phyloP scores from a whole-genome alignment of 2,329 filamentous ascomycete genomes.

The Colletotrichum kahawae region DNA sequence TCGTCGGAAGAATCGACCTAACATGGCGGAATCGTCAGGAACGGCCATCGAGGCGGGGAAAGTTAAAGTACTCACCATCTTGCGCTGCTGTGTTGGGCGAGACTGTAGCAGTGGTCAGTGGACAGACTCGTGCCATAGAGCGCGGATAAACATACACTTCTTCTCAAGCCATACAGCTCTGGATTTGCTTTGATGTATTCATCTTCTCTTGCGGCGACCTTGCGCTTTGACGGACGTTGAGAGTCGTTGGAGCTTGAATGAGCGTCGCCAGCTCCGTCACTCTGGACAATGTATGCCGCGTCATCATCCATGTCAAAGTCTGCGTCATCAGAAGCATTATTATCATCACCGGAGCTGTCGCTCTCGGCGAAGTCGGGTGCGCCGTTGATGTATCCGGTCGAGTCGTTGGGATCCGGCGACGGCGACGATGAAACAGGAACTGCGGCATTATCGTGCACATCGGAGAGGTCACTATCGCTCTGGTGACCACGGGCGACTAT shows the following conservation, averaged over 20 bases:
- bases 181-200: slow-evolving; percentile 90
- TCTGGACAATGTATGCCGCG: slow-evolving; percentile 45
- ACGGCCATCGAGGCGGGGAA: not conserved
- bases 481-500: slow-evolving; percentile 48
- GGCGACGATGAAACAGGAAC: slow-evolving; percentile 48
- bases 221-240: slow-evolving; percentile 74
- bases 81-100: slow-evolving; percentile 62
- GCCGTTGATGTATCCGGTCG: slow-evolving; percentile 43
- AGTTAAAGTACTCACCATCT: slow-evolving; percentile 50
- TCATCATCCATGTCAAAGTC: slow-evolving; percentile 77
- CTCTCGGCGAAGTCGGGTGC: slow-evolving; percentile 48
- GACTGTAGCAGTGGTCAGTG: slow-evolving; percentile 42
- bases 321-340: slow-evolving; percentile 65
- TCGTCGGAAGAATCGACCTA: slow-evolving; percentile 59
- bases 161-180: slow-evolving; percentile 89
- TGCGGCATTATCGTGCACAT: slow-evolving; percentile 66
- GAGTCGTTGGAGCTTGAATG: slow-evolving; percentile 76
- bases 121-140: slow-evolving; percentile 7
- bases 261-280: slow-evolving; percentile 53
- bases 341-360: slow-evolving; percentile 54
- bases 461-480: slow-evolving; percentile 79
- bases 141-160: slow-evolving; percentile 72
- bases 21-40: slow-evolving; percentile 22
- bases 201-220: slow-evolving; percentile 72
- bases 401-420: slow-evolving; percentile 47